Base-by-base conservation (phyloP, 2,329 filamentous ascomycete genomes). In the Cadophora gregata region DNA sequence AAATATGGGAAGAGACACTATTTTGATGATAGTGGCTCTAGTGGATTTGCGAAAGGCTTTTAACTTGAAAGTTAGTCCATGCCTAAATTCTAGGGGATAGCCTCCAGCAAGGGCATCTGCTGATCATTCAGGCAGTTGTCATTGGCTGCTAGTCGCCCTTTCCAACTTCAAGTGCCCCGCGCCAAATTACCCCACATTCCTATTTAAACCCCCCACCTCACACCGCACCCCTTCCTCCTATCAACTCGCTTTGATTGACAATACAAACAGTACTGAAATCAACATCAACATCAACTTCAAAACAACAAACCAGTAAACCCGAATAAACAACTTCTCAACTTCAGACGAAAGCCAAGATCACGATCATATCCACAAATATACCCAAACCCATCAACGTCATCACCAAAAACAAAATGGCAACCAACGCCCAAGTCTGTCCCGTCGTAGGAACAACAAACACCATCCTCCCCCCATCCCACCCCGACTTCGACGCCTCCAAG, bases 401-500 rank as follows among this genome's bases (percentile, higher is more conserved):
- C 25, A 47, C 5, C 24, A n/a, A n/a, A n/a, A n/a, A 9, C 36
- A 62, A 33, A 14, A 65, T 65, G 63, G 36, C 56, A 16, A 60
- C 63, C 42, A 58, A 36, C 29, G 29, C 59, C 27, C 63, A 64
- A 64, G 63, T 65, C 14, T 65, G 63, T 33, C 63, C 63, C 7
- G 63, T 65, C 12, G 63, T 65, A 1, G 63, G 63, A 53, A 65
- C 63, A 51, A 65, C 63, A 4, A 65, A 65, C 48, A 65, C 63
- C 1, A 65, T 61, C 10, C 63, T 65, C 33, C 63, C 63, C 21
- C 63, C 63, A 3, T 65, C 63, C 0, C 63, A 65, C 19, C 63
- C 63, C 8, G 56, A 60, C 45, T 61, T 65, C 48, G 63, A 65
- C 33, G 8, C 55, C 53, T 25, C n/a, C 6, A 38, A 65, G 10